Conservation (phyloP, 2,329 filamentous ascomycete genomes). For the Fusarium sulawesiense region DNA sequence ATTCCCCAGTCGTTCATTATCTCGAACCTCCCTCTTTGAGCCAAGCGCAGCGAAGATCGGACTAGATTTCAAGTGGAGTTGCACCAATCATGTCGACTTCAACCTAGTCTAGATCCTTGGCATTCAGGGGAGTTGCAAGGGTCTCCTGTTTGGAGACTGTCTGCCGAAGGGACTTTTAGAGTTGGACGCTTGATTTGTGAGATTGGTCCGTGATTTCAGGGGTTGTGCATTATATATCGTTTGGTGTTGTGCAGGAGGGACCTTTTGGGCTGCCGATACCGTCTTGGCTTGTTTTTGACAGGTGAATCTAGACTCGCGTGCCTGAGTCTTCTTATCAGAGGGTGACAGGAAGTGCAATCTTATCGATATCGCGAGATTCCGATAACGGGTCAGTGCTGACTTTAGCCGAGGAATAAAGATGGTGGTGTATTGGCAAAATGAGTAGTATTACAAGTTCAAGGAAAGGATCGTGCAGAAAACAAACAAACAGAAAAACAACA, state of each 20-base stretch:
- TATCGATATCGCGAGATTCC: neutral
- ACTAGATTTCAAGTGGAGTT: neutral
- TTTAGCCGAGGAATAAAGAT: neutral
- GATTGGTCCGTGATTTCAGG: constrained; percentile 7
- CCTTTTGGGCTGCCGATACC: constrained; percentile 2
- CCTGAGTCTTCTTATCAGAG: neutral
- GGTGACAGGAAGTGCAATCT: neutral
- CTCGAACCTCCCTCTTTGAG: constrained; percentile 17
- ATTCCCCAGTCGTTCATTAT: constrained; percentile 10
- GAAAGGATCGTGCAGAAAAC: neutral
- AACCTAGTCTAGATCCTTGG: neutral
- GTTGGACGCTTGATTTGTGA: neutral
- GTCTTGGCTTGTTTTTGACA: constrained; percentile 2
- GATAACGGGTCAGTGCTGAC: neutral
- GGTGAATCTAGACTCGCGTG: neutral
- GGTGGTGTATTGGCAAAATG: neutral
- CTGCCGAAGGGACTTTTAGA: constrained; percentile 4
- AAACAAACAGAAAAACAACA: neutral
- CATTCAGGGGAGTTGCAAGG: constrained; percentile 16
- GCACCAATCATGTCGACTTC: neutral
- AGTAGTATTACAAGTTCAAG: neutral
- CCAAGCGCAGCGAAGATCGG: constrained; percentile 18
- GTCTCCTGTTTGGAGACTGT: neutral
- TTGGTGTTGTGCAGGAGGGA: neutral
- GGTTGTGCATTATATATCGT: neutral